phyloP scores from a whole-genome alignment of 2,329 filamentous ascomycete species.

The Paraphoma chrysanthemicola region DNA sequence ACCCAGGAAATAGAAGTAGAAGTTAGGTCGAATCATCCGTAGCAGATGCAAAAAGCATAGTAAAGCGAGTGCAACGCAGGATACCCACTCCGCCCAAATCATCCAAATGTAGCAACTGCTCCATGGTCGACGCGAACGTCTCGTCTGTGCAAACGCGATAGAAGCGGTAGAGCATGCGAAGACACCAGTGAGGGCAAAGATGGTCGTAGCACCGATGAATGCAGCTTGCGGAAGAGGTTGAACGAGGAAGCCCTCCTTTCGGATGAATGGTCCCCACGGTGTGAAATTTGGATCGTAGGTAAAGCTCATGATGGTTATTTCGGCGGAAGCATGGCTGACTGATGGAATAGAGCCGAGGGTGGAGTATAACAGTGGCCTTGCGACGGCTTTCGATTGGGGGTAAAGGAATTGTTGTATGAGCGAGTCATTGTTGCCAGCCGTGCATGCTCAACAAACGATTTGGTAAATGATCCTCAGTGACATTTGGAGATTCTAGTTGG shows the following conservation, averaged over 20 bases:
- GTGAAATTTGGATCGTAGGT: constrained; percentile 17
- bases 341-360: too few relatives aligned
- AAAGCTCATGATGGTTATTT: not conserved
- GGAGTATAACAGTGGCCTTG: too few relatives aligned
- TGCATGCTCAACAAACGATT: too few relatives aligned
- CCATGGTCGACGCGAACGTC: constrained; percentile 21
- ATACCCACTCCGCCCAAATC: constrained; percentile 56
- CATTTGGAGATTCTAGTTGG: too few relatives aligned
- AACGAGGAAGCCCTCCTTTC: constrained; percentile 18
- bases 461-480: too few relatives aligned
- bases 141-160: constrained; percentile 34
- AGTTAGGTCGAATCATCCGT: constrained; percentile 39
- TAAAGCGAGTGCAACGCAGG: constrained; percentile 51
- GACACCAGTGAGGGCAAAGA: constrained; percentile 26
- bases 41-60: constrained; percentile 44
- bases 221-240: constrained; percentile 24
- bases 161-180: constrained; percentile 38
- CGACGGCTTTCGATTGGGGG: too few relatives aligned
- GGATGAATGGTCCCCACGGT: constrained; percentile 35
- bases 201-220: constrained; percentile 24
- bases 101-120: constrained; percentile 54
- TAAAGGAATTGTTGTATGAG: too few relatives aligned
- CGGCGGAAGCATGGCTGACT: too few relatives aligned
- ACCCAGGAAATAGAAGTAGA: constrained; percentile 37
- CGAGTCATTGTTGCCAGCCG: too few relatives aligned